phyloP scores from a whole-genome alignment of 2,329 filamentous ascomycete genomes.

The Scolecobasidium constrictum region DNA sequence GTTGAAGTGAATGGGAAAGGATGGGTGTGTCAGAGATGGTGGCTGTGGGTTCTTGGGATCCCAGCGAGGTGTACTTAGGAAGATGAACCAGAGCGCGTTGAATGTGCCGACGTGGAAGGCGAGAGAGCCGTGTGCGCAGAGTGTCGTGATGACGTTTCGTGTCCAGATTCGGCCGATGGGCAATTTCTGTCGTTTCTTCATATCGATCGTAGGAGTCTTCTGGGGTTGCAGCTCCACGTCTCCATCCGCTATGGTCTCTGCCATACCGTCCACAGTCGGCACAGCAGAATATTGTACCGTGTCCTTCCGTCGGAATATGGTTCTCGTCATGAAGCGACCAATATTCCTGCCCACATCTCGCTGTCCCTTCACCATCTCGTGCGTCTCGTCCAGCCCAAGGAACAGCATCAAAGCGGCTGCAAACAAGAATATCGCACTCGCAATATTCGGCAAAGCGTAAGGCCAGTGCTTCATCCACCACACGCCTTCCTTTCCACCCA shows the following conservation, averaged over 20 bases:
- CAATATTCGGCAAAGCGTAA: conserved; percentile 58
- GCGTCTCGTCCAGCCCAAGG: conserved; percentile 52
- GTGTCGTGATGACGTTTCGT: conserved; percentile 30
- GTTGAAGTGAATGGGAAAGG: conserved; percentile 34
- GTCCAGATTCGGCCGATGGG: conserved; percentile 38
- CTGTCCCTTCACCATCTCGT: conserved; percentile 27
- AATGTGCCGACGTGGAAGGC: conserved; percentile 39
- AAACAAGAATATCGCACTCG: conserved; percentile 52
- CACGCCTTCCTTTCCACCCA: conserved; percentile 48
- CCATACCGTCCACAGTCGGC: conserved; percentile 15
- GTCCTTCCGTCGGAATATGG: conserved; percentile 19
- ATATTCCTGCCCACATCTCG: conserved; percentile 30
- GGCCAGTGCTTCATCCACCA: conserved; percentile 56
- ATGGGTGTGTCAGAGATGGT: conserved; percentile 22
- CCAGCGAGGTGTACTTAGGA: conserved; percentile 35
- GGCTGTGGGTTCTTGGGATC: conserved; percentile 23
- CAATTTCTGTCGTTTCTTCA: conserved; percentile 21
- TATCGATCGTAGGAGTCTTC: not conserved
- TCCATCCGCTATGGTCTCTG: conserved; percentile 5
- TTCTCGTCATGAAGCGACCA: conserved; percentile 25
- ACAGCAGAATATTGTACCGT: conserved; percentile 23
- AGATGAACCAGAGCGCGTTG: conserved; percentile 39
- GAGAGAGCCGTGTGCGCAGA: conserved; percentile 33
- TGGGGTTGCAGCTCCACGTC: conserved; percentile 11
- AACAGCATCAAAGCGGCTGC: conserved; percentile 44